Evolutionary conservation across 106 monocot genomes (phyloP).

Genomic region (Gastrodia elata): DNA sequence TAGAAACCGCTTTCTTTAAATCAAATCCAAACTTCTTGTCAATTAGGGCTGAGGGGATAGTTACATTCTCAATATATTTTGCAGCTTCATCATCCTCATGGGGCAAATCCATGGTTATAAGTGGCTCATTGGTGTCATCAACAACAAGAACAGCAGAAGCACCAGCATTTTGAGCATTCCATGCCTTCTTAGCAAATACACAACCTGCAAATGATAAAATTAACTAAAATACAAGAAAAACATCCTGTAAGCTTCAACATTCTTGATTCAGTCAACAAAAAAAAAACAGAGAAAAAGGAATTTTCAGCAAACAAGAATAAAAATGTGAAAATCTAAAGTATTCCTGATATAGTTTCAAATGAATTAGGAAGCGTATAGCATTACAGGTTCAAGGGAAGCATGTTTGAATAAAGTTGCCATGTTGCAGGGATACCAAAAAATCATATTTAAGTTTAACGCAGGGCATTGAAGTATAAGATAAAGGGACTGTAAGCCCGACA

Average conservation of each 20-base stretch:
- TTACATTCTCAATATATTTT: slow-evolving; percentile 80
- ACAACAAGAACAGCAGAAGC: slow-evolving; percentile 88
- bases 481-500: background rate
- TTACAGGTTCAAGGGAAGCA: background rate
- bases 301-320: background rate
- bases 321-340: background rate
- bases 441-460: background rate
- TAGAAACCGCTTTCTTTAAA: slow-evolving; percentile 56
- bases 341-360: background rate
- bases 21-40: slow-evolving; percentile 69
- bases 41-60: slow-evolving; percentile 91
- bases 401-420: background rate
- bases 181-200: slow-evolving; percentile 86
- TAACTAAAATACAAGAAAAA: background rate
- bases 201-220: slow-evolving; percentile 48
- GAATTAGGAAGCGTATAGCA: background rate
- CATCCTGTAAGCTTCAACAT: background rate
- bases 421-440: background rate
- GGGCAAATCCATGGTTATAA: slow-evolving; percentile 96
- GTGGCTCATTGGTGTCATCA: slow-evolving; percentile 79
- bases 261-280: background rate
- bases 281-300: background rate
- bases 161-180: slow-evolving; percentile 87
- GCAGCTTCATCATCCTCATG: slow-evolving; percentile 71
- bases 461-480: background rate